Base-by-base conservation (phyloP, 179 eudicot species). In the Gypsophila paniculata region DNA sequence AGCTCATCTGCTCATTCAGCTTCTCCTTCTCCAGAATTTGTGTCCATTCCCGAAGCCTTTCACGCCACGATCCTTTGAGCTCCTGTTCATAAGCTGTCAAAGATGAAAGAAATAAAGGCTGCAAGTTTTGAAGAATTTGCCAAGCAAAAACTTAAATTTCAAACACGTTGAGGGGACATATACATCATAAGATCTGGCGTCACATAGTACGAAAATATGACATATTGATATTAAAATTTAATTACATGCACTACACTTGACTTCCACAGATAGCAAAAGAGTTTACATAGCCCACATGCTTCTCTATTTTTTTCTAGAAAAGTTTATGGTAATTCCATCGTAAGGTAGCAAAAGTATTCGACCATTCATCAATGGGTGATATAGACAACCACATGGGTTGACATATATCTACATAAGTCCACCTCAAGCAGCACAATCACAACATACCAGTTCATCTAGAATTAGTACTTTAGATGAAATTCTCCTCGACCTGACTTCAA, bases 21-120 rank as follows among this genome's bases (percentile, higher is more conserved):
- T 87, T 90, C 73, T 93, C 98, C 81, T 82, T 86, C 73, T 80
- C 84, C 79, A 93, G 82, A 73, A 93, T 84, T 72, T 82, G 84
- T 55, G 85, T 83, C 98, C 96, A 93, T 65, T 81, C 77, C 61
- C 78, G 82, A 74, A 93, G 91, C 84, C 98, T 88, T 76, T 87
- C 95, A 64, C 91, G 98, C 98, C 98, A 93, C 66, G 94, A 82
- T 74, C 87, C 86, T 70, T 70, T 75, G 57, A 57, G 72, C 68
- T 78, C 83, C 78, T 66, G 85, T 72, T 75, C 84, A 53, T 76
- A 73, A 80, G 74, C 87, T 85, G 86, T 82, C 74, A 75, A 68
- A 60, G 63, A 74, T 76, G 68, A 25, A 68, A 64, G 46, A 53
- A 44, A 53, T 65, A 48, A 29, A 71, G 61, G 26, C 51, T 19